Percentiles rank a stretch among this genome's conserved stretches.
Evolutionary conservation across 1,139 yeast species (phyloP).

Genomic region (Nakaseomyces uthaithaninus): DNA sequence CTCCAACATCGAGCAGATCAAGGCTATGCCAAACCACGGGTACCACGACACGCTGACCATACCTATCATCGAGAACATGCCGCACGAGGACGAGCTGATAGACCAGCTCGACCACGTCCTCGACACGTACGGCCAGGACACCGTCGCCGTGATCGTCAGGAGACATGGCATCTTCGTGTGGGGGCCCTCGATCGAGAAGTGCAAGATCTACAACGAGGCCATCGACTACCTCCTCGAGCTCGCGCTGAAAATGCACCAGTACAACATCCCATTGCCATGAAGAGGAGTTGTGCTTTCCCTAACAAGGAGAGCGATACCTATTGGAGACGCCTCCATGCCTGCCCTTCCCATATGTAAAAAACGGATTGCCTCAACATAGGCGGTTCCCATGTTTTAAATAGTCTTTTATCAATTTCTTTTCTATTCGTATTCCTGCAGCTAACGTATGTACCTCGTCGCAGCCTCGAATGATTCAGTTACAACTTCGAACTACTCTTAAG

Average conservation of each 20-base stretch:
- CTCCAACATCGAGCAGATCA: constrained; percentile 81
- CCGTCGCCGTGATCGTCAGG: constrained; percentile 83
- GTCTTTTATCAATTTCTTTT: no score
- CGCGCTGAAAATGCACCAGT: constrained; percentile 69
- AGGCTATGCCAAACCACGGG: constrained; percentile 70
- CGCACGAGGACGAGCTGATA: constrained; percentile 81
- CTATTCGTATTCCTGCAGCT: no score
- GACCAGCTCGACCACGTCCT: constrained; percentile 59
- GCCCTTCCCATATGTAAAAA: background rate
- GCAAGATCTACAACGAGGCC: constrained; percentile 87
- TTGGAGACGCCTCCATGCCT: no score
- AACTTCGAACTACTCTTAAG: no score
- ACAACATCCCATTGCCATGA: constrained; percentile 44
- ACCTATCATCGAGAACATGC: constrained; percentile 86
- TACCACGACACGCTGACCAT: constrained; percentile 68
- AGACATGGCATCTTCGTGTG: constrained; percentile 93
- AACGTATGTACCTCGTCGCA: no score
- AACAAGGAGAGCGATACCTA: no score
- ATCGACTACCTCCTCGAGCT: constrained; percentile 80
- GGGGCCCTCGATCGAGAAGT: constrained; percentile 91
- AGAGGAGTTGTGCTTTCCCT: background rate
- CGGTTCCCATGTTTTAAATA: no score
- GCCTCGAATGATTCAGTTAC: no score
- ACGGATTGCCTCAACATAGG: no score
- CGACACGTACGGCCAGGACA: constrained; percentile 50